Evolutionary conservation across 2,329 filamentous ascomycete species (phyloP), one percentile per base, ranked within the genome.

Genomic region (Aspergillus bombycis): DNA sequence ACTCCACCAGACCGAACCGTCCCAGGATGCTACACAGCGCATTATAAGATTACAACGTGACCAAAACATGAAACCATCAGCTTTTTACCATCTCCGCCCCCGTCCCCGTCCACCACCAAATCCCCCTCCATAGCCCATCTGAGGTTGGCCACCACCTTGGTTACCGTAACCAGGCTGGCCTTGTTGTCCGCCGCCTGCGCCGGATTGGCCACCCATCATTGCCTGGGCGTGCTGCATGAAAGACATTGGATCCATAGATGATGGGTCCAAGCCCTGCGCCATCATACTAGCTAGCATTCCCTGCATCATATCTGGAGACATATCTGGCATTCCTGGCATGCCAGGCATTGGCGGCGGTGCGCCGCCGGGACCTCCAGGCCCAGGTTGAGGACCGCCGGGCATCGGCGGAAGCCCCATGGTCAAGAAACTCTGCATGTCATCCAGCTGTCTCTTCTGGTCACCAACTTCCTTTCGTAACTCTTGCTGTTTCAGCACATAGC

Each of bases 401-500:
- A 81, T 80, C 19, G 79, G 80, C n/a, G 82, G 81, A 68, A 83
- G 77, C 16, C 77, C 81, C 72, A 83, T 82, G 8, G 74, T 79
- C 61, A 89, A 80, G 79, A 89, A 87, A 48, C 81, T 82, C 69
- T 88, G 85, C 82, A 89, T 86, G 65, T 87, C 82, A 60, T 84
- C 84, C 73, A 86, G 81, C 66, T 88, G 83, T 59, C 83, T 91
- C 82, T 94, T 97, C 80, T 96, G 94, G 55, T 90, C 88, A 62
- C 87, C 87, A 69, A 93, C 92, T 70, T 94, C 92, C 68, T 88
- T 88, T 21, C 91, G 87, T 72, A 97, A 84, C 28, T 83, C 84
- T 68, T 95, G 89, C 77, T 98, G 95, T 74, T 96, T 96, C 64
- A 93, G 84, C 36, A 94, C 93, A 77, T 99, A 99, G 60, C 94